Conservation (phyloP, 2,329 filamentous ascomycete species). For the Immersiporthe knoxdaviesiana region DNA sequence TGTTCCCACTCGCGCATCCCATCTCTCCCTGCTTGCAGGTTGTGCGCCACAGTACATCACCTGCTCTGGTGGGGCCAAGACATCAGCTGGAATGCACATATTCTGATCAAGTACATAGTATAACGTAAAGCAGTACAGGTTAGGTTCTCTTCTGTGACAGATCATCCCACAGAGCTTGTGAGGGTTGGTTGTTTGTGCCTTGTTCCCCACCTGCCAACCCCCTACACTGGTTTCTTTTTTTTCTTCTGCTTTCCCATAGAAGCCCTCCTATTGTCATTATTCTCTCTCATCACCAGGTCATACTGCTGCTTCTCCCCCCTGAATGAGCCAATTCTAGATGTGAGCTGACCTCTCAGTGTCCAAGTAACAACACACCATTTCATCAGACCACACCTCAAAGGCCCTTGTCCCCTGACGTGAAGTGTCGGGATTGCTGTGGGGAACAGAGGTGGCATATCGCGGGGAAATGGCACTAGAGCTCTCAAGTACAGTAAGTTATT, state of each 20-base stretch:
- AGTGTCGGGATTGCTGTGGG: conserved; percentile 12
- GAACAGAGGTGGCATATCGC: conserved; percentile 8
- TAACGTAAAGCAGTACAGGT: neutral
- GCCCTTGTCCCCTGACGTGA: conserved; percentile 5
- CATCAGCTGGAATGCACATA: neutral
- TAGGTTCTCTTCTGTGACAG: neutral
- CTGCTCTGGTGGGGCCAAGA: neutral
- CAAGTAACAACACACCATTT: conserved; percentile 2
- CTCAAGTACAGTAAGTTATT: no score
- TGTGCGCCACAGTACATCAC: neutral
- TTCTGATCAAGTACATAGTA: no score
- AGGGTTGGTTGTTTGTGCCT: neutral
- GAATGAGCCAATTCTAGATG: neutral
- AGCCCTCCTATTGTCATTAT: neutral
- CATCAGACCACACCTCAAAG: conserved; percentile 10
- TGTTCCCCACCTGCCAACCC: neutral
- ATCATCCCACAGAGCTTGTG: neutral
- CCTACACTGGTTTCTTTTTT: neutral
- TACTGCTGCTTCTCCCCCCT: neutral
- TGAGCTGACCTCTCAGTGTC: conserved; percentile 1
- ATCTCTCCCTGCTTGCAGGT: conserved; percentile 1
- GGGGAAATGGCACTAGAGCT: conserved; percentile 10
- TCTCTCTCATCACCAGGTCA: neutral
- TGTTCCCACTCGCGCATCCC: conserved; percentile 5
- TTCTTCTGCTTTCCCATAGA: neutral